Percentiles rank a stretch among this genome's conserved stretches.
Evolutionary conservation across 179 eudicot genomes (phyloP).

Genomic region (Carnegiea gigantea): DNA sequence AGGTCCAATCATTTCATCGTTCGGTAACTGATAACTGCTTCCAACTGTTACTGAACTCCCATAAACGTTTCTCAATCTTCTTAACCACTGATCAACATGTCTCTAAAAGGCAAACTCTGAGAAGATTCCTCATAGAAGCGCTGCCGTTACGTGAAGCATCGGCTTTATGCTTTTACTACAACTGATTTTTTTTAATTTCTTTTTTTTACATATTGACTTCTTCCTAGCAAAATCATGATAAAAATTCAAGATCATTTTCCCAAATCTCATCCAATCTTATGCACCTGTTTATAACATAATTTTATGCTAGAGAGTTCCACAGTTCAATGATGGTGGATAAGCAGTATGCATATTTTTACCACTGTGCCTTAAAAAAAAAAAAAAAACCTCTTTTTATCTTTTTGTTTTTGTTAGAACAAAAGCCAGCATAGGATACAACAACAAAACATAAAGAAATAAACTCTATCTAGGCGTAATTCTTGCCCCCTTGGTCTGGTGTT

Average conservation of each 20-base stretch:
- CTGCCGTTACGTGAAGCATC: too few relatives aligned
- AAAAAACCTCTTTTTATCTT: neutral
- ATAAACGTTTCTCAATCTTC: too few relatives aligned
- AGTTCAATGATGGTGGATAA: neutral
- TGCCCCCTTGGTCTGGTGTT: slow-evolving; percentile 71
- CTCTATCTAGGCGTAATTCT: slow-evolving; percentile 57
- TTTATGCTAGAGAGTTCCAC: neutral
- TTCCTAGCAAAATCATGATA: too few relatives aligned
- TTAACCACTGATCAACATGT: too few relatives aligned
- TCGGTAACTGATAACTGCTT: too few relatives aligned
- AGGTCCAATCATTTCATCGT: too few relatives aligned
- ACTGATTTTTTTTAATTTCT: too few relatives aligned
- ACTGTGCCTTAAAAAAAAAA: neutral
- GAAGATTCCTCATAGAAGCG: too few relatives aligned
- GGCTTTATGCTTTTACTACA: too few relatives aligned
- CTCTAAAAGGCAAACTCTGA: too few relatives aligned
- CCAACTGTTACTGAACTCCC: too few relatives aligned
- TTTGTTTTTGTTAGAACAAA: slow-evolving; percentile 41
- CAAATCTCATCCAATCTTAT: slow-evolving; percentile 12
- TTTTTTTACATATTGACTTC: too few relatives aligned
- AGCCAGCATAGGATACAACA: slow-evolving; percentile 61
- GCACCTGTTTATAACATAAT: slow-evolving; percentile 8
- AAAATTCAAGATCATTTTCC: neutral
- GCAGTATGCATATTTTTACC: slow-evolving; percentile 12
- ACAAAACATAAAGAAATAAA: slow-evolving; percentile 59